Conservation (phyloP, 2,329 filamentous ascomycete genomes). For the Aspergillus piperis region DNA sequence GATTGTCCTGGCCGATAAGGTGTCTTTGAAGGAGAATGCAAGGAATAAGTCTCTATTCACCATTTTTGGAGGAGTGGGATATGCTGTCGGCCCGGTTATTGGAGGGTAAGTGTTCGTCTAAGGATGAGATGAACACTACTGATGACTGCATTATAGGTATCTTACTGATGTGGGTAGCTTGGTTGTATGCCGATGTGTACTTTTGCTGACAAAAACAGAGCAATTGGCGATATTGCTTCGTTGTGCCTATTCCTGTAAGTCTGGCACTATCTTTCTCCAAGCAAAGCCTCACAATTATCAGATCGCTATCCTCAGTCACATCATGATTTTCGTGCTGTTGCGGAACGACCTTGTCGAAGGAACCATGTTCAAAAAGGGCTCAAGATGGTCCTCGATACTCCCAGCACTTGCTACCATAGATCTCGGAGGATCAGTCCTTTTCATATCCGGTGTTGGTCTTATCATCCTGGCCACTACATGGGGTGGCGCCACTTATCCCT, state of each 20-base stretch:
- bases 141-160: constrained; percentile 25
- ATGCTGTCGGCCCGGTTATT: constrained; percentile 62
- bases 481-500: constrained; percentile 57
- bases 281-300: constrained; percentile 30
- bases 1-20: constrained; percentile 66
- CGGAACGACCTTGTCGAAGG: constrained; percentile 60
- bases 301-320: constrained; percentile 53
- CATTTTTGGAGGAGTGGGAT: constrained; percentile 61
- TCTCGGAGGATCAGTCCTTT: constrained; percentile 57
- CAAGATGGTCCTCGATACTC: constrained; percentile 40
- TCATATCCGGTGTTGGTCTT: constrained; percentile 57
- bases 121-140: not conserved
- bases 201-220: constrained; percentile 47
- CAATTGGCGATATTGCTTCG: constrained; percentile 69
- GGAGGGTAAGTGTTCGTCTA: constrained; percentile 48
- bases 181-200: too few species aligned
- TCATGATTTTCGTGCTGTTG: constrained; percentile 59
- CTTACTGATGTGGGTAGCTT: constrained; percentile 31
- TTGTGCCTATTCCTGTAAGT: constrained; percentile 62
- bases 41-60: constrained; percentile 65
- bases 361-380: constrained; percentile 43
- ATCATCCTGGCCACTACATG: constrained; percentile 59
- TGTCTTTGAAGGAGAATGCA: constrained; percentile 62
- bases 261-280: not conserved
- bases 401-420: constrained; percentile 58